Evolutionary conservation across 2,329 filamentous ascomycete species (phyloP).

Genomic region (Paramyrothecium sp.): DNA sequence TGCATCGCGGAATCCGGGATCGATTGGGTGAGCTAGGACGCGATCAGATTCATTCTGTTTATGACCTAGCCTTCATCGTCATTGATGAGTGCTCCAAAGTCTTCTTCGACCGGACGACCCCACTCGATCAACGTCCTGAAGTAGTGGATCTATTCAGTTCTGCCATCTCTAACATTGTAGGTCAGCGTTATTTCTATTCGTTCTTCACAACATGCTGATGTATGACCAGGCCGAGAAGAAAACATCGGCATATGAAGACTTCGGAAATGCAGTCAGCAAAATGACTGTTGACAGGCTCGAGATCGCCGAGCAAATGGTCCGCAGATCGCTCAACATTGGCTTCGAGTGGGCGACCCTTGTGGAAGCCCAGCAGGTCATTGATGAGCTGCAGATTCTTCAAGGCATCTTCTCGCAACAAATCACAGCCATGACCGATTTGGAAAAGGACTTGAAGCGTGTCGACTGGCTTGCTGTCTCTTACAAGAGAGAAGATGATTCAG

Average conservation of each 20-base stretch:
- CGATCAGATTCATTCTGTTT: constrained; percentile 11
- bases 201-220: not conserved
- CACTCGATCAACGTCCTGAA: constrained; percentile 13
- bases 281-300: constrained; percentile 25
- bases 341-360: constrained; percentile 15
- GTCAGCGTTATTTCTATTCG: not conserved
- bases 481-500: not conserved
- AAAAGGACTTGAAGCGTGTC: constrained; percentile 11
- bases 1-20: constrained; percentile 32
- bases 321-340: constrained; percentile 15
- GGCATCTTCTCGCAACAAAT: constrained; percentile 12
- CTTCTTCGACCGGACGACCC: constrained; percentile 13
- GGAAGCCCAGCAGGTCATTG: constrained; percentile 14
- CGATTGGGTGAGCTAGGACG: constrained; percentile 24
- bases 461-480: not conserved
- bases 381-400: constrained; percentile 15
- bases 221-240: constrained; percentile 10
- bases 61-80: constrained; percentile 12
- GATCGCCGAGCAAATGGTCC: constrained; percentile 15
- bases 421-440: constrained; percentile 9
- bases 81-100: constrained; percentile 16
- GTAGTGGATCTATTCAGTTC: constrained; percentile 14
- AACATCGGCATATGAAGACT: constrained; percentile 11
- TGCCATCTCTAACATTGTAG: constrained; percentile 14
- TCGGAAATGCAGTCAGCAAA: constrained; percentile 12